A percentile compares a stretch with the other conserved stretches of the same genome.
Conservation (phyloP, 164 flowering plant genomes). For the Houttuynia cordata region DNA sequence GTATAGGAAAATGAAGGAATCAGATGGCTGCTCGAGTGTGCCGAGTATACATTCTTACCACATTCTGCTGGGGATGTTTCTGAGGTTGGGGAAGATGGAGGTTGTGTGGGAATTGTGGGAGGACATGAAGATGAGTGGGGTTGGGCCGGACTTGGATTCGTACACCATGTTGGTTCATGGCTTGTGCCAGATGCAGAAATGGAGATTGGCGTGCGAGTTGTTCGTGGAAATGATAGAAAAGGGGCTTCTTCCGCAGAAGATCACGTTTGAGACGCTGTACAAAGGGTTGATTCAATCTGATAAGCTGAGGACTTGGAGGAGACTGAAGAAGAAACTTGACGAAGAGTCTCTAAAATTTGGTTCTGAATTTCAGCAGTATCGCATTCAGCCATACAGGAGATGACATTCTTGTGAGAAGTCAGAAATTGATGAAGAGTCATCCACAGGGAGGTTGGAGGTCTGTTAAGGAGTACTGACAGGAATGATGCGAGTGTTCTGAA, state of each 20-base stretch:
- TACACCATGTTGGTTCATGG: slow-evolving; percentile 81
- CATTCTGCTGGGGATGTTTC: slow-evolving; percentile 58
- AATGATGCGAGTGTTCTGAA: no score
- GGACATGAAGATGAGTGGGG: slow-evolving; percentile 52
- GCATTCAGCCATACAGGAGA: slow-evolving; percentile 73
- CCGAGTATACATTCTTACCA: slow-evolving; percentile 58
- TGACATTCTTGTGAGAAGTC: slow-evolving; percentile 10
- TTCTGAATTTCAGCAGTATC: slow-evolving; percentile 60
- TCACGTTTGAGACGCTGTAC: slow-evolving; percentile 84
- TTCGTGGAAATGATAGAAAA: slow-evolving; percentile 94
- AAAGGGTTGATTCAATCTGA: slow-evolving; percentile 73
- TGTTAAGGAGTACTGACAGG: no score
- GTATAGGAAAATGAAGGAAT: slow-evolving; percentile 63
- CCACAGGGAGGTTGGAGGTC: no score
- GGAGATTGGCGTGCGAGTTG: slow-evolving; percentile 71
- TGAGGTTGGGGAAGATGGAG: slow-evolving; percentile 38
- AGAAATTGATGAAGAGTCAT: no score
- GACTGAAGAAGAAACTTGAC: slow-evolving; percentile 87
- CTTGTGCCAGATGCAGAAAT: slow-evolving; percentile 57
- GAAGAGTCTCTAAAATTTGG: slow-evolving; percentile 74
- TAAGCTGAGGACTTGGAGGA: slow-evolving; percentile 92
- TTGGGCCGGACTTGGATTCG: slow-evolving; percentile 85
- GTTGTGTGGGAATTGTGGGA: slow-evolving; percentile 61
- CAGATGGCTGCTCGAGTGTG: slow-evolving; percentile 17
- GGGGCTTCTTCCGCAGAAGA: slow-evolving; percentile 84